Evolutionary conservation across 441 rosid species (phyloP), one percentile per base, ranked within the genome.

Genomic region (Pelargonium australe): DNA sequence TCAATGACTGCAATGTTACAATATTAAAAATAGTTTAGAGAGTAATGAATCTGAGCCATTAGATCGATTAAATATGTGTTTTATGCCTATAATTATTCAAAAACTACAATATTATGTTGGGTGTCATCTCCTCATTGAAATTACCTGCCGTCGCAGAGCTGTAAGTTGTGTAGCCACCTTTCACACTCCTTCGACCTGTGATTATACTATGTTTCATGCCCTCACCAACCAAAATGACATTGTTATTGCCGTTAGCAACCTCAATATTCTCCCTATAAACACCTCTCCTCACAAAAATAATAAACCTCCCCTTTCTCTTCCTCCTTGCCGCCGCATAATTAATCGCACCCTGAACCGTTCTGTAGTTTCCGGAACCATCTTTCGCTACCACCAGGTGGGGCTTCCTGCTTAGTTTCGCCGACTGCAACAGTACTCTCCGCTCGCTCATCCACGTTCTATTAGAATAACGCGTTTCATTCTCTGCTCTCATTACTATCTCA

Each of bases 71-170:
- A 25, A 25, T 0, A 25, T 25, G 31, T 25, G 31, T 25, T 25
- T 2, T 25, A 25, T 25, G 31, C 2, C 31, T 2, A 25, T 25
- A 25, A 25, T 25, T 25, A 25, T 2, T 25, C 3, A 25, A 25
- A 25, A 25, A n/a, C n/a, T n/a, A n/a, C n/a, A n/a, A n/a, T n/a
- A n/a, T n/a, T n/a, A n/a, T n/a, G n/a, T n/a, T n/a, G n/a, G n/a
- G n/a, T n/a, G n/a, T n/a, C n/a, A n/a, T n/a, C n/a, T n/a, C n/a
- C n/a, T n/a, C n/a, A n/a, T n/a, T n/a, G n/a, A n/a, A n/a, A n/a
- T 78, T 81, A 89, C 99, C 97, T 4, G 82, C 94, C 64, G 99
- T 94, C 43, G 96, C 99, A 65, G 96, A 89, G 64, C 76, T 88
- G 72, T 80, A 94, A 9, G 96, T 91, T 58, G 99, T 91, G 79